Base-by-base conservation (phyloP, 345 rosid genomes). In the Dipteronia dyeriana region DNA sequence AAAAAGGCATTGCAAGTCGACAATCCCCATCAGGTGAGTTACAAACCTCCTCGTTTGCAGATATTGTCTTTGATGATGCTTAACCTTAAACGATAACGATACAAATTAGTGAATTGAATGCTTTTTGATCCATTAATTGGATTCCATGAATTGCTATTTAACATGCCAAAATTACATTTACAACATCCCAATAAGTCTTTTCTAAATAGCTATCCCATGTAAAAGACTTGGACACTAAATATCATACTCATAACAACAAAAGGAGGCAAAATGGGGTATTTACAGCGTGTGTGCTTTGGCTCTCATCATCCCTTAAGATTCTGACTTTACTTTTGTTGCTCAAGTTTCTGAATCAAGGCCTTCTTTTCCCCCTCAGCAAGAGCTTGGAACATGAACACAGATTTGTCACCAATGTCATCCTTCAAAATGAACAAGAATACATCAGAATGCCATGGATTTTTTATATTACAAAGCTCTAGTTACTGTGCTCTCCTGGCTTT, bases 351-450 rank as follows among this genome's bases (percentile, higher is more conserved):
- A 23, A 91, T 81, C 80, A 93, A 73, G 57, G 93, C 93, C 68
- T 82, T 80, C 94, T 88, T 83, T 82, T 91, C 95, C 56, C 86
- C 91, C 57, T 93, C 95, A 4, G 91, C 60, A 39, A 95, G 98
- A 74, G 96, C 34, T 49, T 88, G 87, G 91, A 95, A 95, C 83
- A 74, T 87, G 91, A 95, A 93, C 74, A 95, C 91, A 10, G 99
- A 95, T 79, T 95, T 95, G 72, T 95, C 99, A 2, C 98, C 99
- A 3, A 95, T 88, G 77, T 95, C 99, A 84, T 95, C 99, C 98
- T 95, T 68, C n/a, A 82, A 78, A 63, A 25, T 1, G 3, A 78
- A 71, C 71, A 56, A 56, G 12, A 73, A 70, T 67, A n/a, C 49
- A 70, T 80, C 43, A 86, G 84, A 75, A 64, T 19, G 47, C 20